Base-by-base conservation (phyloP, 116 monocot species). In the Phalaenopsis hybrid region DNA sequence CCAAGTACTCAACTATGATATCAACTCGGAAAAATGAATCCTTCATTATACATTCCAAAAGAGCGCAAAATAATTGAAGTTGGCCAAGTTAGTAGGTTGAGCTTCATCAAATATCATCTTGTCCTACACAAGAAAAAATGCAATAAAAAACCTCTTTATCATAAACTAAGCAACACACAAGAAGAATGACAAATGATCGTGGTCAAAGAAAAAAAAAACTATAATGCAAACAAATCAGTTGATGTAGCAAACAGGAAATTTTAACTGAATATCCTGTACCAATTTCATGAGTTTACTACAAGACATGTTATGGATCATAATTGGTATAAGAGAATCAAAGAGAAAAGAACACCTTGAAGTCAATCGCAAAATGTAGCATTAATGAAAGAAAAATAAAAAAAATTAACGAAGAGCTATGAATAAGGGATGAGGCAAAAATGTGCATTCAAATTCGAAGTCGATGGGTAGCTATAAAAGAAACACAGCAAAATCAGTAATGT, bases 31-130 rank as follows among this genome's bases (percentile, higher is more conserved):
- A 63, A 63, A 63, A 63, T 63, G 63, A 63, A 63, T 21, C 9
- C 63, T 63, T 63, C 25, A 63, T 63, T 63, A 20, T 63, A 63
- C 63, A 63, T 63, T 63, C 63, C 63, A 63, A 63, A 63, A 63
- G 21, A 9, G 63, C 25, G 63, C 63, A 63, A 23, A 23, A 63
- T 63, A 63, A 63, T 63, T 21, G 63, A 63, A 63, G 63, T 63
- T 63, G 63, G 23, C 63, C 63, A 63, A 25, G 63, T 63, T 63
- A 63, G 63, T 63, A 55, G 55, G 55, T 55, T 55, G 55, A 55
- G 6, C 63, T 23, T 63, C 63, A 23, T 63, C 63, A 63, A 63
- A 63, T 63, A 63, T 63, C 63, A 63, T 63, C 63, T 21, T 63
- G 63, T 63, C 63, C 63, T 63, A 63, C 63, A 63, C 63, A 63